Evolutionary conservation across 192 early-diverging fungal species (phyloP), one percentile per base, ranked within the genome.

Genomic region (Coemansia sp.): DNA sequence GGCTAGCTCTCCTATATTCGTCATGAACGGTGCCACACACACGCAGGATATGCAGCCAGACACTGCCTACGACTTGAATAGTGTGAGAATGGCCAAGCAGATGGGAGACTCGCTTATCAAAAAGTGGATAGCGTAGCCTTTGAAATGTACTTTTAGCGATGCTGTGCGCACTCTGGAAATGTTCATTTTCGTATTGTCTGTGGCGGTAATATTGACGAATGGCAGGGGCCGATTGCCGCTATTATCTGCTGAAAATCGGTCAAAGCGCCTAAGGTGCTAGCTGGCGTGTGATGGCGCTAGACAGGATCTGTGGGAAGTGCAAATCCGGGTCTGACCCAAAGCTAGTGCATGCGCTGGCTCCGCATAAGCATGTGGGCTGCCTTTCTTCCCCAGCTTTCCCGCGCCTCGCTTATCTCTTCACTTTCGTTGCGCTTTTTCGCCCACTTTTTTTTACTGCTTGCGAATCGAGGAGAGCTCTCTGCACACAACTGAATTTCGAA

Each of bases 11-110:
- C 72, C 72, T 10, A 62, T 63, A 16, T 69, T 69, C 42, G 37
- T 75, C 12, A 75, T 75, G 11, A 50, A 65, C 14, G 57, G 67
- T 20, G 72, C 72, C 11, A 68, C 62, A 2, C 72, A 75, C 34
- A 35, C 61, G 4, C 72, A 75, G 38, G 72, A 75, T n/a, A 25
- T 75, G n/a, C 39, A 48, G 10, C n/a, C 38, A 20, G 20, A 33
- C 13, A 38, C 58, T 6, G 18, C 25, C 18, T 45, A 64, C 20
- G 72, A 75, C 31, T 48, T 75, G 8, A 59, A 61, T 34, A 65
- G 62, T 35, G 62, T 75, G 20, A 47, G 25, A 21, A 21, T 62
- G 34, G 72, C 72, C 11, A 66, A 66, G 20, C 50, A 35, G 16
- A 56, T 75, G 23, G 72, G 72, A 13, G 48, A 53, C 35, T 58